Evolutionary conservation across 345 rosid genomes (phyloP).

Genomic region (Raphanus raphanistrum): DNA sequence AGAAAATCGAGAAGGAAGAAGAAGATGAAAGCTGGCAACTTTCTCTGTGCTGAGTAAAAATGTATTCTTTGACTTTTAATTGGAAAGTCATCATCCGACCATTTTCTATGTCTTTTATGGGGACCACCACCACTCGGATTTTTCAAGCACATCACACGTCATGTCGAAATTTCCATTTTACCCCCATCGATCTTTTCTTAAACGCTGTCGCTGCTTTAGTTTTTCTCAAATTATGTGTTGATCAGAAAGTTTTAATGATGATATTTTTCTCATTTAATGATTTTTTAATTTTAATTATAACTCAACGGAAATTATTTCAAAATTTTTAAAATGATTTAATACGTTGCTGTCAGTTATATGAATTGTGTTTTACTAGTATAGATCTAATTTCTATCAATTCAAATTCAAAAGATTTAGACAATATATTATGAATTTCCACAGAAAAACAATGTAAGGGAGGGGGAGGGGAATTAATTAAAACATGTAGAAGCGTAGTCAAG

Average conservation of each 20-base stretch:
- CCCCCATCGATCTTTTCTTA: background rate
- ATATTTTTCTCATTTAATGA: background rate
- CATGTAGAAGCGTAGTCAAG: background rate
- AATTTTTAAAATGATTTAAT: background rate
- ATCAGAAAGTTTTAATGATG: background rate
- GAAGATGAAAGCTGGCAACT: constrained; percentile 9
- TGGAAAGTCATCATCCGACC: constrained; percentile 23
- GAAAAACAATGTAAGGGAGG: background rate
- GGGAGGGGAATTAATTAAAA: background rate
- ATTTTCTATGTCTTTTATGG: constrained; percentile 29
- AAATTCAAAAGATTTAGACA: background rate
- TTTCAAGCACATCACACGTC: background rate
- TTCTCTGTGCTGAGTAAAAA: constrained; percentile 29
- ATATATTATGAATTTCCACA: background rate
- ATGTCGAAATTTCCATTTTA: background rate
- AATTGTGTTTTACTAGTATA: background rate
- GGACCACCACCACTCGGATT: background rate
- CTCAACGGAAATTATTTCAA: background rate
- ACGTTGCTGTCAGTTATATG: background rate
- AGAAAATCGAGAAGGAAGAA: background rate
- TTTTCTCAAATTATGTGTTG: background rate
- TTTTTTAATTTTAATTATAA: background rate
- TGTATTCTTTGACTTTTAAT: constrained; percentile 25
- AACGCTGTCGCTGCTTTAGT: background rate
- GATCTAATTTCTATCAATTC: background rate